These are phyloP conservation scores for Aspergillus fructus DNA, from an alignment of 2,329 filamentous ascomycete genomes.

Conservation along the genomic window DNA sequence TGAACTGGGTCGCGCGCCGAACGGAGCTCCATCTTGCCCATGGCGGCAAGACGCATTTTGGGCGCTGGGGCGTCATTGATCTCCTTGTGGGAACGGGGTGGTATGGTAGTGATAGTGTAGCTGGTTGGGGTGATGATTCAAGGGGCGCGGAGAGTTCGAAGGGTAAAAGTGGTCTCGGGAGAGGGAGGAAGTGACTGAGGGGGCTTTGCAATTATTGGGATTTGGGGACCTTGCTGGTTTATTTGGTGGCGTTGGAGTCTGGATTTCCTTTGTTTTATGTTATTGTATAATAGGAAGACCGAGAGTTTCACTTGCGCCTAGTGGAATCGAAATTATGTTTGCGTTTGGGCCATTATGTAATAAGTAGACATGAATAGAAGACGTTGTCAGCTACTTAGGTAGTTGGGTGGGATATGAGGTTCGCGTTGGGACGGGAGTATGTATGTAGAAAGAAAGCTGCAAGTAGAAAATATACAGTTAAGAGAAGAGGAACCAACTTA, in stretches of 20 bases:
- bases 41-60: conserved; percentile 47
- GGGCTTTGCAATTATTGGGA: not conserved
- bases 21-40: conserved; percentile 56
- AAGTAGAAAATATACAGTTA: too few species aligned
- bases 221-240: not conserved
- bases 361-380: too few species aligned
- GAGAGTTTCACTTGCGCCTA: too few species aligned
- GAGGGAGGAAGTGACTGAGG: conserved; percentile 5
- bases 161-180: not conserved
- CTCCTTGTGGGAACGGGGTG: conserved; percentile 43
- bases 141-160: not conserved
- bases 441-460: too few species aligned
- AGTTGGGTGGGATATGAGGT: too few species aligned
- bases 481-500: not conserved
- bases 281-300: too few species aligned
- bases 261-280: too few species aligned
- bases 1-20: conserved; percentile 58
- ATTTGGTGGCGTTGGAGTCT: too few species aligned
- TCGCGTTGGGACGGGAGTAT: too few species aligned
- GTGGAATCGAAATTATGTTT: too few species aligned
- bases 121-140: conserved; percentile 35
- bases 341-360: too few species aligned
- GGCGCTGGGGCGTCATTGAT: conserved; percentile 47
- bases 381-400: too few species aligned
- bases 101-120: conserved; percentile 46